Percentiles rank a stretch among this genome's conserved stretches.
These are phyloP conservation scores for Cladophialophora exuberans DNA, from an alignment of 2,329 filamentous ascomycete species.

Conservation along the genomic window DNA sequence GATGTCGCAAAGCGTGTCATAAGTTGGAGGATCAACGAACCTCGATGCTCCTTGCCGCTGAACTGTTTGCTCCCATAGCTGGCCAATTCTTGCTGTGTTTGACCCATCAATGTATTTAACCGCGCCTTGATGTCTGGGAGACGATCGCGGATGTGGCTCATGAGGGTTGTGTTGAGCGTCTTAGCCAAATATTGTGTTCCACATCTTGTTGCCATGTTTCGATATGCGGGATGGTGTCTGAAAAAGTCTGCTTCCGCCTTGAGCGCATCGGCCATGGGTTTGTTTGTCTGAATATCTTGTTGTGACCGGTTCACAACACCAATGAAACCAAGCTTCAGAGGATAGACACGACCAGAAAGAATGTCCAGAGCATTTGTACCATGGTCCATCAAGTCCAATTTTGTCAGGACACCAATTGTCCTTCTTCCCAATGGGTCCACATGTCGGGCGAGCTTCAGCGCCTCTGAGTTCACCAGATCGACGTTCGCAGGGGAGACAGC, in stretches of 20 bases:
- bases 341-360: slow-evolving; percentile 94
- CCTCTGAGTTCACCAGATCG: slow-evolving; percentile 97
- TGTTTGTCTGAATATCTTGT: slow-evolving; percentile 95
- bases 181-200: slow-evolving; percentile 94
- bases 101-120: slow-evolving; percentile 98
- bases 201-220: slow-evolving; percentile 91
- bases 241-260: slow-evolving; percentile 93
- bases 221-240: slow-evolving; percentile 92
- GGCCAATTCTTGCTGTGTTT: slow-evolving; percentile 96
- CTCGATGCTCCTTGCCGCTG: slow-evolving; percentile 93
- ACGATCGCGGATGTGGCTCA: slow-evolving; percentile 93
- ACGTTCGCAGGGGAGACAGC: slow-evolving; percentile 97
- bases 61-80: slow-evolving; percentile 98
- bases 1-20: slow-evolving; percentile 98
- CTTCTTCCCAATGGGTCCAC: slow-evolving; percentile 92
- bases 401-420: slow-evolving; percentile 96
- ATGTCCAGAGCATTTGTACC: slow-evolving; percentile 98
- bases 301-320: slow-evolving; percentile 97
- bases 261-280: slow-evolving; percentile 89
- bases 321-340: slow-evolving; percentile 95
- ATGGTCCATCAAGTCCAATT: slow-evolving; percentile 98
- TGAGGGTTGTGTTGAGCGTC: slow-evolving; percentile 91
- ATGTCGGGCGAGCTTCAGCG: slow-evolving; percentile 92
- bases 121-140: slow-evolving; percentile 97
- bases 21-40: slow-evolving; percentile 89